Evolutionary conservation across 495 filamentous ascomycete species (phyloP).

Genomic region (Hypoxylon fragiforme): DNA sequence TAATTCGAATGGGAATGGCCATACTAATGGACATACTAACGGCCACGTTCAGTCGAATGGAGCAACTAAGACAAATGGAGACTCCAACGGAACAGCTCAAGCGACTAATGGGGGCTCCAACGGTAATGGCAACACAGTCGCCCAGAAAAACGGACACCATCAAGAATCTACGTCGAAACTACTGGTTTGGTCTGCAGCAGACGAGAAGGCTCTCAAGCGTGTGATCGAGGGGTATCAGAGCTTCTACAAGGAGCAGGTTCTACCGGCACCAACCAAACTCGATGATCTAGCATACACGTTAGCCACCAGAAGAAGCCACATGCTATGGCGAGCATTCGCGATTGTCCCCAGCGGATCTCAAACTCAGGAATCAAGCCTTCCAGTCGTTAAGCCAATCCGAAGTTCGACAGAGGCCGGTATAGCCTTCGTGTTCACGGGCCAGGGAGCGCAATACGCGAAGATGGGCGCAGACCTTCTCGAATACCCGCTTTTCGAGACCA

Average conservation of each 20-base stretch:
- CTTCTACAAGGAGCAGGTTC: slow-evolving; percentile 13
- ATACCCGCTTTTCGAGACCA: slow-evolving; percentile 28
- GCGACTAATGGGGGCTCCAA: not conserved
- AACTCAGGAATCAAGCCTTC: slow-evolving; percentile 7
- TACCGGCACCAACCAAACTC: slow-evolving; percentile 4
- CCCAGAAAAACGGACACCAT: not conserved
- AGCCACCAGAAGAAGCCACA: slow-evolving; percentile 26
- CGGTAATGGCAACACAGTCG: not conserved
- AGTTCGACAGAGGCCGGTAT: slow-evolving; percentile 20
- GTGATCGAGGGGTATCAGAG: slow-evolving; percentile 14
- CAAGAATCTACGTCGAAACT: slow-evolving; percentile 8
- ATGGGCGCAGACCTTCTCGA: slow-evolving; percentile 53
- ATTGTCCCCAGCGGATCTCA: slow-evolving; percentile 15
- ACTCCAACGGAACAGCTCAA: not conserved
- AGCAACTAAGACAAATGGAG: not conserved
- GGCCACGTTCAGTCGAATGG: slow-evolving; percentile 9
- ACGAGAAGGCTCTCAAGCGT: slow-evolving; percentile 34
- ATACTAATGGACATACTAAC: slow-evolving; percentile 17
- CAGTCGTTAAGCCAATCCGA: slow-evolving; percentile 14
- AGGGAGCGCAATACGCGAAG: slow-evolving; percentile 50
- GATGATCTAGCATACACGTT: slow-evolving; percentile 37
- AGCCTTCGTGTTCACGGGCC: slow-evolving; percentile 46
- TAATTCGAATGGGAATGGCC: not conserved
- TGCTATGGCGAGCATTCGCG: slow-evolving; percentile 38
- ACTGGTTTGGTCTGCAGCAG: slow-evolving; percentile 37